These are phyloP conservation scores for Geranium incanum DNA, from an alignment of 441 rosid genomes.

Conservation along the genomic window DNA sequence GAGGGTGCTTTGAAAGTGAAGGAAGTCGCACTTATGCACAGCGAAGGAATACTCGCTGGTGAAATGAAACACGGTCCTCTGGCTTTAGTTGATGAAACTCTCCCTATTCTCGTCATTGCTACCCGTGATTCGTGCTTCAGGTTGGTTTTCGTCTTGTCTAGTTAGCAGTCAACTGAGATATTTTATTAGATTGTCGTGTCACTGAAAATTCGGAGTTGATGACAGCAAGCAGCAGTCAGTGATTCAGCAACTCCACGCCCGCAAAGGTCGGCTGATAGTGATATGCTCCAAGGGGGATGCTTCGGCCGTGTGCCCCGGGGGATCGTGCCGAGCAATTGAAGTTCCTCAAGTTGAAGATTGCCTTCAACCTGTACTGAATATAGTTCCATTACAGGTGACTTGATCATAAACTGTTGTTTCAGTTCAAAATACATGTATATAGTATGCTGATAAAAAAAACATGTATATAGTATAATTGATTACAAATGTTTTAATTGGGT, in stretches of 20 bases:
- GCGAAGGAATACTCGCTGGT: conserved; percentile 93
- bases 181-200: not conserved
- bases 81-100: conserved; percentile 87
- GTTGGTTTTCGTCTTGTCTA: conserved; percentile 25
- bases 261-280: conserved; percentile 78
- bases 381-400: conserved; percentile 78
- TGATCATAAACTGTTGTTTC: not conserved
- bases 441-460: too few species aligned
- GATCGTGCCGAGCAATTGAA: conserved; percentile 65
- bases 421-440: too few species aligned
- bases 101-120: conserved; percentile 75
- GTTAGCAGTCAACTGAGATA: not conserved
- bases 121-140: conserved; percentile 83
- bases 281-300: conserved; percentile 76
- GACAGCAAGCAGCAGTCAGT: conserved; percentile 90
- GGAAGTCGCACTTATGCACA: conserved; percentile 95
- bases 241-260: conserved; percentile 90
- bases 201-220: conserved; percentile 16
- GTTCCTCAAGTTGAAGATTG: conserved; percentile 93
- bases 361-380: conserved; percentile 82
- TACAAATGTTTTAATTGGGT: too few species aligned
- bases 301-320: conserved; percentile 55
- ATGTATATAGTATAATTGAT: too few species aligned
- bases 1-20: conserved; percentile 94
- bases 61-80: conserved; percentile 98